A percentile compares a stretch with the other conserved stretches of the same genome.
Conservation (phyloP, 2,329 filamentous ascomycete species). For the Fusarium sp. region DNA sequence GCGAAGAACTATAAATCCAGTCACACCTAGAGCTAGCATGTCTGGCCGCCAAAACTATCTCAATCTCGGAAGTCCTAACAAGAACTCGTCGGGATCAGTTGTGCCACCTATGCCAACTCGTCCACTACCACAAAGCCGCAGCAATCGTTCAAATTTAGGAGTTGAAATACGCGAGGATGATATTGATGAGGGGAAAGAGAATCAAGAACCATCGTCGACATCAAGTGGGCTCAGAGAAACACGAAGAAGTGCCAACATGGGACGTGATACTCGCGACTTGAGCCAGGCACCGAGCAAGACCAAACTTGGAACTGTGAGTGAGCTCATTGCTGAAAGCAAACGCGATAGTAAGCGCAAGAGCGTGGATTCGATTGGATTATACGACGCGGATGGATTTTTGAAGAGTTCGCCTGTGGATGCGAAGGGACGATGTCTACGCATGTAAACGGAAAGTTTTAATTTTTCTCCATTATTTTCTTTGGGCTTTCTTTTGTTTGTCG, state of each 20-base stretch:
- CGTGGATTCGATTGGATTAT: conserved; percentile 54
- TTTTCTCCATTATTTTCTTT: background rate
- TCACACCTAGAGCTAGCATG: conserved; percentile 41
- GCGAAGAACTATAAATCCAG: conserved; percentile 40
- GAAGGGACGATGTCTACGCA: conserved; percentile 40
- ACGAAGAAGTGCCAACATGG: conserved; percentile 30
- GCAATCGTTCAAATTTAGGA: conserved; percentile 20
- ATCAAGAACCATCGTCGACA: conserved; percentile 25
- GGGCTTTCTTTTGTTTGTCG: conserved; percentile 19
- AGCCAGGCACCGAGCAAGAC: conserved; percentile 21
- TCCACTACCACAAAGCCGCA: conserved; percentile 16
- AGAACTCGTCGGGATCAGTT: conserved; percentile 4
- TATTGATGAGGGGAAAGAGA: conserved; percentile 43
- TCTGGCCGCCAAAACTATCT: conserved; percentile 59
- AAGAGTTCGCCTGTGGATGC: conserved; percentile 52
- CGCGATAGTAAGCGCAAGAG: conserved; percentile 42
- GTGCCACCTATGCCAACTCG: background rate
- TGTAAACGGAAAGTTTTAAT: conserved; percentile 34
- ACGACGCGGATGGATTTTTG: conserved; percentile 58
- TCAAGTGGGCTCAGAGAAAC: conserved; percentile 27
- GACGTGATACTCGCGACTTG: conserved; percentile 35
- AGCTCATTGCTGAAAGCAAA: conserved; percentile 39
- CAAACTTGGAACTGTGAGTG: conserved; percentile 42
- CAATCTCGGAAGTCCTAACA: conserved; percentile 50
- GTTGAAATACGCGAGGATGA: conserved; percentile 37